Conservation (phyloP, 192 early-diverging fungal species). For the Coemansia sp. region DNA sequence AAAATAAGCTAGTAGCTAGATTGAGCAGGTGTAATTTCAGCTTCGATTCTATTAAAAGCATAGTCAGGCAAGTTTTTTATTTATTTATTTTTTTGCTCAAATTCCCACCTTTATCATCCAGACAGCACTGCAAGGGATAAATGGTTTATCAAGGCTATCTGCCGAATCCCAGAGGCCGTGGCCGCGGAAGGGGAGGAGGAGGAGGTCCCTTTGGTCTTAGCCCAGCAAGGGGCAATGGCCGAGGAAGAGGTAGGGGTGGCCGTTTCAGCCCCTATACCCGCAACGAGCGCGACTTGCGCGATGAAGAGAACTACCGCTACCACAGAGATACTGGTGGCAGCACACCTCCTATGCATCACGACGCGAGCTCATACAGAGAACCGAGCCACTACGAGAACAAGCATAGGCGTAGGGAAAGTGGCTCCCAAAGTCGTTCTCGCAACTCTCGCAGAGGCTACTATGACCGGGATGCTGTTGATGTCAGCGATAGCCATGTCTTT, state of each 20-base stretch:
- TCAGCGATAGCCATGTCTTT: neutral
- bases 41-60: neutral
- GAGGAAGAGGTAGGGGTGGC: constrained; percentile 8
- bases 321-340: neutral
- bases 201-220: neutral
- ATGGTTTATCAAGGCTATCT: constrained; percentile 3
- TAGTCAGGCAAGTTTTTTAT: neutral
- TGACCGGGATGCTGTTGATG: constrained; percentile 10
- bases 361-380: neutral
- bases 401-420: no score
- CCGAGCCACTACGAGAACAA: neutral
- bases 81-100: neutral
- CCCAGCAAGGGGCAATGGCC: neutral
- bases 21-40: neutral
- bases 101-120: neutral
- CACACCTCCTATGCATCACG: neutral
- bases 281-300: neutral
- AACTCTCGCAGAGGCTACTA: constrained; percentile 6
- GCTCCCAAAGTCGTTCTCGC: neutral
- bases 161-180: neutral
- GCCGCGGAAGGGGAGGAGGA: constrained; percentile 1
- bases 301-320: neutral
- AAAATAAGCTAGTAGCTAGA: neutral
- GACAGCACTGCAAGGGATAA: neutral
- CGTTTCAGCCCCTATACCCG: constrained; percentile 15